These are phyloP conservation scores for Vigna radiata DNA, from an alignment of 306 rosid genomes.

Conservation along the genomic window DNA sequence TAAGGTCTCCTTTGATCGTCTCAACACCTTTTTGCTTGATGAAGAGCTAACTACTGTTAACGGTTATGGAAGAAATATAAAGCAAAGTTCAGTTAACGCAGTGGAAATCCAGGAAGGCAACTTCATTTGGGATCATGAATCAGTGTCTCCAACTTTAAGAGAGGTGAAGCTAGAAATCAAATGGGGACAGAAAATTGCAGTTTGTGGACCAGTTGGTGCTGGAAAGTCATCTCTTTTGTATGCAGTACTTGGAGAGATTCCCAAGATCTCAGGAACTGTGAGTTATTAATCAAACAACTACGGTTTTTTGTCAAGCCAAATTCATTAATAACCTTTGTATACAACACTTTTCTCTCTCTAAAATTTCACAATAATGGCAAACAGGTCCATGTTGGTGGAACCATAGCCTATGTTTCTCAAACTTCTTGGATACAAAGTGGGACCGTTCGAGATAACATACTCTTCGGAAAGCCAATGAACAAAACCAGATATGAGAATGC, in stretches of 20 bases:
- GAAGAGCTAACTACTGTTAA: not conserved
- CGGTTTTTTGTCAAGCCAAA: not conserved
- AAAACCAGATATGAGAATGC: conserved; percentile 12
- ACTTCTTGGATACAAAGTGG: conserved; percentile 29
- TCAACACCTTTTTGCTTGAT: conserved; percentile 15
- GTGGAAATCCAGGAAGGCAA: conserved; percentile 14
- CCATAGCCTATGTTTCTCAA: conserved; percentile 16
- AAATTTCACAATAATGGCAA: not conserved
- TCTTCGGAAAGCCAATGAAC: conserved; percentile 8
- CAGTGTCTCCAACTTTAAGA: conserved; percentile 1
- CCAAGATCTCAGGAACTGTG: conserved; percentile 23
- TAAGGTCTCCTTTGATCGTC: conserved; percentile 28
- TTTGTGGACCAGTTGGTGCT: conserved; percentile 18
- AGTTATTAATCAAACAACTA: not conserved
- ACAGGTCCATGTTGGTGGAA: conserved; percentile 1
- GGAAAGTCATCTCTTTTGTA: conserved; percentile 19
- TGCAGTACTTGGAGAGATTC: conserved; percentile 25
- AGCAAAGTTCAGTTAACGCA: not conserved
- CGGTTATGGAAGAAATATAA: not conserved
- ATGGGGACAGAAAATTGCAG: conserved; percentile 13
- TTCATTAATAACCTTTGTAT: not conserved
- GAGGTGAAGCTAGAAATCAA: conserved; percentile 12
- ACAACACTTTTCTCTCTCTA: not conserved
- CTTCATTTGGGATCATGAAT: conserved; percentile 12
- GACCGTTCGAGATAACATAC: conserved; percentile 10